These are phyloP conservation scores for Dipteronia dyeriana DNA, from an alignment of 345 rosid species.

Conservation along the genomic window DNA sequence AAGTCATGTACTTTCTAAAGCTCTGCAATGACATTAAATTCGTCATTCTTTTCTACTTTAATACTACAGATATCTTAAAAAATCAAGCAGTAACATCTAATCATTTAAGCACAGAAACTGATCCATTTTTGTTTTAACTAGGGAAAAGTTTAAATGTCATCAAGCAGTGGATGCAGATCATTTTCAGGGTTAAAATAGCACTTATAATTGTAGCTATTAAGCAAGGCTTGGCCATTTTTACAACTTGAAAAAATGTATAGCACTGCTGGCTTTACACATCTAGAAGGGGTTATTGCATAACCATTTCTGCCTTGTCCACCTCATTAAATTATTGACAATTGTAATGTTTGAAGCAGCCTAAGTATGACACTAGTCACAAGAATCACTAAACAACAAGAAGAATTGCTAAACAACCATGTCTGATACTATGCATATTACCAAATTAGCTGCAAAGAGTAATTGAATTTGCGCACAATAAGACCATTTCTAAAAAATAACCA, in stretches of 20 bases:
- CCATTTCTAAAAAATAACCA: background rate
- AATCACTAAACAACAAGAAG: background rate
- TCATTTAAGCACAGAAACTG: background rate
- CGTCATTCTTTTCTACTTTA: background rate
- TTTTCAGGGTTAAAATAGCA: background rate
- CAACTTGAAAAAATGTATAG: background rate
- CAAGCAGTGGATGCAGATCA: background rate
- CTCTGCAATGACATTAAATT: constrained; percentile 52
- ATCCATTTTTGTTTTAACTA: background rate
- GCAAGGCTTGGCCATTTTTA: background rate
- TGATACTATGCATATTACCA: background rate
- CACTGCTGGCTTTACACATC: background rate
- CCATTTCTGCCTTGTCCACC: background rate
- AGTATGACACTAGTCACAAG: background rate
- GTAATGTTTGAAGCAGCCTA: background rate
- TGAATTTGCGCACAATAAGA: background rate
- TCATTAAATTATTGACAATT: background rate
- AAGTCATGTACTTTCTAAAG: constrained; percentile 87
- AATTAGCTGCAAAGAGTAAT: background rate
- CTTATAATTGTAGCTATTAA: background rate
- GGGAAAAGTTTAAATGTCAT: background rate
- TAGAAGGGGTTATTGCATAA: background rate
- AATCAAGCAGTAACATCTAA: background rate
- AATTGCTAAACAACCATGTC: background rate
- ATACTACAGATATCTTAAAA: background rate